Evolutionary conservation across 1,284 basidiomycete species (phyloP).

Genomic region (Microstroma glucosiphilum): DNA sequence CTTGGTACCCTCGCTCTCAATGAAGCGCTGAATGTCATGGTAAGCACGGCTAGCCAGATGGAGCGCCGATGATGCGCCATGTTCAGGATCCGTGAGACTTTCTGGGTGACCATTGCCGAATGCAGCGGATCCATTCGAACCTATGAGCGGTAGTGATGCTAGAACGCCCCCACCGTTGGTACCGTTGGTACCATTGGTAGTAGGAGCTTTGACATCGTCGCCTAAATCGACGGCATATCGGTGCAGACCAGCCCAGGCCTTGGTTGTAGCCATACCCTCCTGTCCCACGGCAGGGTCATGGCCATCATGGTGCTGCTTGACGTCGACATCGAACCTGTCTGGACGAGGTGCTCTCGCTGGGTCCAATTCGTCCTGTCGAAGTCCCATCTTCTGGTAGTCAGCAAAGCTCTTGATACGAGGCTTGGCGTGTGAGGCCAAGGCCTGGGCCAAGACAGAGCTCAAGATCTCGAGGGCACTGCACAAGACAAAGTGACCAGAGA

Average conservation of each 20-base stretch:
- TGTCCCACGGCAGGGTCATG: conserved; percentile 46
- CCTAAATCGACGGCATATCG: conserved; percentile 67
- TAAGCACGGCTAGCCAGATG: conserved; percentile 40
- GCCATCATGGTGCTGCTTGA: background rate
- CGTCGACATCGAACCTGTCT: conserved; percentile 31
- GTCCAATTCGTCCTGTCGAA: conserved; percentile 7
- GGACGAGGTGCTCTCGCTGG: background rate
- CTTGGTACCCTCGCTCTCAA: conserved; percentile 35
- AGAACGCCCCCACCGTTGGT: conserved; percentile 18
- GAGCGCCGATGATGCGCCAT: conserved; percentile 31
- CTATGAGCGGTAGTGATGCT: conserved; percentile 23
- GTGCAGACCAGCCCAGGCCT: conserved; percentile 69
- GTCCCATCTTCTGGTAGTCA: conserved; percentile 21
- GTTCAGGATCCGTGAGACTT: background rate
- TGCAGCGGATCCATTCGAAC: conserved; percentile 22
- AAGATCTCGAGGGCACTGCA: conserved; percentile 77
- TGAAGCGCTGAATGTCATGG: conserved; percentile 44
- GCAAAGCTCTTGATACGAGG: conserved; percentile 28
- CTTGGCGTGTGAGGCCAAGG: conserved; percentile 56
- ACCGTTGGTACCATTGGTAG: conserved; percentile 12
- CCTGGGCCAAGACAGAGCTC: conserved; percentile 75
- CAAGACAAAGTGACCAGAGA: conserved; percentile 79
- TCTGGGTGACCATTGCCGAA: conserved; percentile 14
- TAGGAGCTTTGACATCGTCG: conserved; percentile 7
- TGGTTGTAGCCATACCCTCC: conserved; percentile 72